Evolutionary conservation across 768 basidiomycete genomes (phyloP), one percentile per base, ranked within the genome.

Genomic region (Mycena epipterygia): DNA sequence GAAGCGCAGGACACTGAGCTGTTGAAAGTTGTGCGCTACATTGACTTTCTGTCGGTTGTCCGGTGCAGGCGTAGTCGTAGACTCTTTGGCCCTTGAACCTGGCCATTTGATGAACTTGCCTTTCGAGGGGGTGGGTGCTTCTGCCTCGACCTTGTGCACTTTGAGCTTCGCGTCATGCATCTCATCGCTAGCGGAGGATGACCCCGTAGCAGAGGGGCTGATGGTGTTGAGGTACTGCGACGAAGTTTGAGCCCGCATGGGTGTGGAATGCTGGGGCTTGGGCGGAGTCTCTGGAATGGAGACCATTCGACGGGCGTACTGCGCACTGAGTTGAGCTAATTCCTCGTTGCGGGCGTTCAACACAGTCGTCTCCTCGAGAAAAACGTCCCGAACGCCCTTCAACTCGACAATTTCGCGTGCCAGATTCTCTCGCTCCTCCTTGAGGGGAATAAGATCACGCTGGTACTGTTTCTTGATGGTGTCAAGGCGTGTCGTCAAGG

Each of bases 301-400:
- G 57, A 98, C 97, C 76, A 94, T 88, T 68, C 94, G 92, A 39
- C 94, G 90, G 13, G 90, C 82, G 71, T 97, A 94, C 35, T 95
- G 93, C 6, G 92, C 88, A 73, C 93, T 94, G 49, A 98, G 88
- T 79, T 96, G 93, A 1, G 94, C 93, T 8, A 99, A 87, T 78
- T 97, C 95, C 75, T 97, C 96, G 81, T 99, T 99, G 55, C 96
- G 90, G 8, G 91, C 91, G 78, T 95, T 95, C 57, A 99, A 87
- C 25, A 92, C 91, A 0, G 95, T 93, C 0, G 96, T 94, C 83
- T 99, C 98, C 76, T 97, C 97, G 44, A 97, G 82, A 81, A 94
- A 93, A 46, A 92, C 88, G 73, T 98, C 96, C 35, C 95, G 90
- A 1, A 93, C 90, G 19, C 93, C 92, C 77, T 91, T 91, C 56